These are phyloP conservation scores for Sanghuangporus sanghuang DNA, from an alignment of 1,284 basidiomycete genomes.

Conservation along the genomic window DNA sequence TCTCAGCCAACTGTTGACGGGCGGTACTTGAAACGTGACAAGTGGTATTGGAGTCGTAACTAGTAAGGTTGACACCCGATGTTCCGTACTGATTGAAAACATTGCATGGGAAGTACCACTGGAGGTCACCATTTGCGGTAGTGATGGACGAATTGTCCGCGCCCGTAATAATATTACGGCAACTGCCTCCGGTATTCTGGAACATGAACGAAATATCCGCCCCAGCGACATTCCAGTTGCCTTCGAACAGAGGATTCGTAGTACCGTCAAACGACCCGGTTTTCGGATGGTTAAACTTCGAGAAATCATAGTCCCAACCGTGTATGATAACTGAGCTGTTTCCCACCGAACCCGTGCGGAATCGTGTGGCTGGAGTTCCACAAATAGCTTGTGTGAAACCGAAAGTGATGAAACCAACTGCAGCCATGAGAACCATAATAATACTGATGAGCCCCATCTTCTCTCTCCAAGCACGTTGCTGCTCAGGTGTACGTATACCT, in stretches of 20 bases:
- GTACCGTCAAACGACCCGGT: slow-evolving; percentile 69
- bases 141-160: slow-evolving; percentile 65
- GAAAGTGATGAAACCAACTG: slow-evolving; percentile 97
- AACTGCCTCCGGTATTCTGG: slow-evolving; percentile 85
- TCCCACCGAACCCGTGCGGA: slow-evolving; percentile 73
- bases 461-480: slow-evolving; percentile 95
- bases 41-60: slow-evolving; percentile 56
- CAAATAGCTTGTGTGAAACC: slow-evolving; percentile 98
- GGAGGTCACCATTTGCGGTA: slow-evolving; percentile 45
- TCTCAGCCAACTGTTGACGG: slow-evolving; percentile 40
- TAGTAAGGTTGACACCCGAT: slow-evolving; percentile 58
- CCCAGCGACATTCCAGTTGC: slow-evolving; percentile 73
- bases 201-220: slow-evolving; percentile 94
- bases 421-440: slow-evolving; percentile 80
- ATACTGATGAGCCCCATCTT: slow-evolving; percentile 93
- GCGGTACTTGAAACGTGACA: slow-evolving; percentile 71
- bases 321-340: slow-evolving; percentile 88
- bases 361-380: slow-evolving; percentile 78
- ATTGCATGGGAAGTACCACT: slow-evolving; percentile 98
- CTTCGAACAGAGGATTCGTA: slow-evolving; percentile 79
- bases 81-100: slow-evolving; percentile 73
- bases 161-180: slow-evolving; percentile 72
- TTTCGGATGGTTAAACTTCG: slow-evolving; percentile 77
- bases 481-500: slow-evolving; percentile 90
- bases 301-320: slow-evolving; percentile 90